Evolutionary conservation across 2,329 filamentous ascomycete species (phyloP), one percentile per base, ranked within the genome.

Genomic region (Ramichloridium luteum): DNA sequence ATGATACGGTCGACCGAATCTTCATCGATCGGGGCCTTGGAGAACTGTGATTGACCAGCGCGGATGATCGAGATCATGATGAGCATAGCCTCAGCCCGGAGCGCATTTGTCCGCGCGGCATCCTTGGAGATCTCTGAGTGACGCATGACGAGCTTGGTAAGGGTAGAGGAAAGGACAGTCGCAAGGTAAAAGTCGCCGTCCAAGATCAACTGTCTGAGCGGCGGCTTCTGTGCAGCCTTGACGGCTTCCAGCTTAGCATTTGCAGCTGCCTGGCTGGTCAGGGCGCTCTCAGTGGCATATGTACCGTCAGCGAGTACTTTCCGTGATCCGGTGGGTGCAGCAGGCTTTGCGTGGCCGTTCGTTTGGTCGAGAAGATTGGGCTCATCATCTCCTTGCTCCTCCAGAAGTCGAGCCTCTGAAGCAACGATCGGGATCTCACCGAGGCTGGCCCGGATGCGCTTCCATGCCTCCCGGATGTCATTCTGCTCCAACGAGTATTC

Each of bases 51-150:
- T 60, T 98, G 90, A 25, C 90, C 90, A 38, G 94, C 90, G 30
- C 90, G 85, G 45, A 98, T 84, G 46, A 98, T 92, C 4, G 90
- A 96, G 48, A 98, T 93, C 86, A 96, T 93, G 55, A 98, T 96
- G 32, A 98, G 71, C 90, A 98, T 98, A 27, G 90, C 90, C 59
- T 98, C 90, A 3, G 90, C 90, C 30, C 84, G 80, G 15, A 98
- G 71, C 16, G 88, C 86, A 49, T 98, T 98, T 16, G 88, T 96
- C 23, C 90, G 79, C 26, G 82, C 81, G 26, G 69, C 61, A 48
- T 94, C 88, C 14, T 79, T 66, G 1, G 88, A 94, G 38, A 96
- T 86, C 54, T 96, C 86, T 2, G 84, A 80, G 56, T 96, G 85
- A 32, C 90, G 81, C 85, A 98, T 93, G 30, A 98, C 90, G 33